These are phyloP conservation scores for Alloascoidea africana DNA, from an alignment of 805 yeast genomes.

Conservation along the genomic window DNA sequence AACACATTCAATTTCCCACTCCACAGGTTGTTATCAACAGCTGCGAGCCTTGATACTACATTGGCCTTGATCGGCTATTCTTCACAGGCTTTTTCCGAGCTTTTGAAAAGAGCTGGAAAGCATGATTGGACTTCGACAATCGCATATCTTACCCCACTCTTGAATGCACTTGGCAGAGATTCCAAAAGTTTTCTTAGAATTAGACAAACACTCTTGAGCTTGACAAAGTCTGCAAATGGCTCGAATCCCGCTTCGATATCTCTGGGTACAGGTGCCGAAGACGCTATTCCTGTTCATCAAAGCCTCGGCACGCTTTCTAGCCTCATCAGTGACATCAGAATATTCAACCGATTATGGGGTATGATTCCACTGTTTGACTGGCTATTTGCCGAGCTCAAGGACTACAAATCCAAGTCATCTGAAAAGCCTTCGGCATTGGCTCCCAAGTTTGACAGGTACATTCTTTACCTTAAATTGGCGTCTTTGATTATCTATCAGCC, in stretches of 20 bases:
- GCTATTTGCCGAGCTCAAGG: constrained; percentile 12
- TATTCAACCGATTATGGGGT: constrained; percentile 21
- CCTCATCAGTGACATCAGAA: constrained; percentile 19
- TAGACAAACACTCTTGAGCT: neutral
- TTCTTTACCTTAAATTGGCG: constrained; percentile 20
- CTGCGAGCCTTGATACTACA: neutral
- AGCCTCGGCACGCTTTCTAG: constrained; percentile 3
- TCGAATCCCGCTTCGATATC: neutral
- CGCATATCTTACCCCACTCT: neutral
- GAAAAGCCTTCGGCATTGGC: neutral
- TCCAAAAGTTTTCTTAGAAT: neutral
- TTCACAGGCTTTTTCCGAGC: neutral
- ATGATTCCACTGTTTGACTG: constrained; percentile 20
- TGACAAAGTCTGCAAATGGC: neutral
- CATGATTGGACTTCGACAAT: neutral
- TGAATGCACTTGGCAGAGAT: neutral
- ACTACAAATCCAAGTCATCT: neutral
- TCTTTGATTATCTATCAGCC: constrained; percentile 21
- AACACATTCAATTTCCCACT: too few species aligned
- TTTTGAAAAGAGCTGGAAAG: neutral
- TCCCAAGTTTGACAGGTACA: constrained; percentile 6
- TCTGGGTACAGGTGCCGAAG: neutral
- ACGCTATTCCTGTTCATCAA: neutral
- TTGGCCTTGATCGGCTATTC: constrained; percentile 1
- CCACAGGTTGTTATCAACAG: neutral